Base-by-base conservation (phyloP, 2,329 filamentous ascomycete genomes). In the Talaromyces sp. region DNA sequence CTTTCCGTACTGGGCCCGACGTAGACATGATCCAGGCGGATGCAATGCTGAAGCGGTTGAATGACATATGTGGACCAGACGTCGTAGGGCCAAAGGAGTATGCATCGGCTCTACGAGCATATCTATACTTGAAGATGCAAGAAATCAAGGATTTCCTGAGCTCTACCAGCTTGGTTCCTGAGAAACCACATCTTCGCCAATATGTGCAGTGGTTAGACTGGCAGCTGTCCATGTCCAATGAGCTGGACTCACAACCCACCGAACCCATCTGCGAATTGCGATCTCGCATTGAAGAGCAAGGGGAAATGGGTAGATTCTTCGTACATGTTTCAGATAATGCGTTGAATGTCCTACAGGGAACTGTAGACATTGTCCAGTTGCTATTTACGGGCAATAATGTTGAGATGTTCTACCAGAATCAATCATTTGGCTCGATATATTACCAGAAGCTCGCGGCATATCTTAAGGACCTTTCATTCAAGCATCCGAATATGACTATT, bases 401-500 rank as follows among this genome's bases (percentile, higher is more conserved):
- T n/a, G 47, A 51, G 25, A 51, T 2, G 2, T 51, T 51, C 47
- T 51, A 51, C 47, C 47, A 29, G 25, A 51, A 51, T 6, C 47
- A 51, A 29, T 51, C 47, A 7, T 51, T 51, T 29, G 47, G 47
- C 47, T 51, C 47, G 6, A 51, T 51, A 27, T 51, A 51, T 38
- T 40, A 25, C 54, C n/a, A 38, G 25, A 51, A 51, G 25, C 47
- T 51, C 6, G 25, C 47, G 15, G 15, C 8, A 17, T 51, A 51
- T 29, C 47, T 51, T 15, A 51, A 51, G 13, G 47, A 51, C 1
- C 25, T 51, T 7, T 29, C 59, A 31, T 47, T 36, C 19, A 47
- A 53, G 38, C 31, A 66, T 45, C 59, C 40, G 68, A 2, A 65
- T 69, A 53, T 51, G 85, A 85, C 0, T 75, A 88, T 88, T 85